Conservation (phyloP, 2,329 filamentous ascomycete genomes). For the Arthrobotrys pseudoclavata region DNA sequence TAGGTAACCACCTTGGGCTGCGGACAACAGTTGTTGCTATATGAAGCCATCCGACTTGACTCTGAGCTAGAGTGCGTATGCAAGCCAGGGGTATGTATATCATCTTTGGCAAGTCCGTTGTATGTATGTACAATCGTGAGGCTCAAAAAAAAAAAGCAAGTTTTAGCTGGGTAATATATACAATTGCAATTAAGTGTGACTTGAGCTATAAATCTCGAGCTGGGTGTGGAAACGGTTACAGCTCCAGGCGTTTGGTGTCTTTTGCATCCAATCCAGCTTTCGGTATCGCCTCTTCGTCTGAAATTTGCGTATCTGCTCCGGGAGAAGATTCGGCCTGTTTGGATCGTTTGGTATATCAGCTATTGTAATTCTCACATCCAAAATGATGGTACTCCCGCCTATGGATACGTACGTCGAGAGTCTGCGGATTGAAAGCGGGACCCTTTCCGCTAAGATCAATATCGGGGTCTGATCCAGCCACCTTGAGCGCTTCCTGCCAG, state of each 20-base stretch:
- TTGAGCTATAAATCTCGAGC: background rate
- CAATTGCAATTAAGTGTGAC: background rate
- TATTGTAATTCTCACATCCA: background rate
- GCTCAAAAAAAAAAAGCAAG: background rate
- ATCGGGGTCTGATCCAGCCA: conserved; percentile 77
- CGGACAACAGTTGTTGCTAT: no score
- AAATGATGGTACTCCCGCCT: background rate
- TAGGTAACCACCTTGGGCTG: background rate
- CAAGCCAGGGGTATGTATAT: no score
- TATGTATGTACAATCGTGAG: background rate
- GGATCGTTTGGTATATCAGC: background rate
- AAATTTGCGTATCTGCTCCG: background rate
- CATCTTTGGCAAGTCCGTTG: no score
- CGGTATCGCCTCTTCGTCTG: background rate
- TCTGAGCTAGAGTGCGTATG: no score
- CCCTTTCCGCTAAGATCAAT: conserved; percentile 72
- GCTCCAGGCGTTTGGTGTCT: background rate
- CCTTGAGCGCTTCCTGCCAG: conserved; percentile 80
- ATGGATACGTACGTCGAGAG: conserved; percentile 39
- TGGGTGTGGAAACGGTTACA: background rate
- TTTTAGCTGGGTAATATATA: background rate
- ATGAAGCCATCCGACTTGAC: background rate
- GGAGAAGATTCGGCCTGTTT: conserved; percentile 9
- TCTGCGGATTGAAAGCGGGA: conserved; percentile 67
- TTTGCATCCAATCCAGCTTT: background rate